A percentile compares a stretch with the other conserved stretches of the same genome.
phyloP scores from a whole-genome alignment of 768 basidiomycete genomes.

The Gymnopilus junonius region DNA sequence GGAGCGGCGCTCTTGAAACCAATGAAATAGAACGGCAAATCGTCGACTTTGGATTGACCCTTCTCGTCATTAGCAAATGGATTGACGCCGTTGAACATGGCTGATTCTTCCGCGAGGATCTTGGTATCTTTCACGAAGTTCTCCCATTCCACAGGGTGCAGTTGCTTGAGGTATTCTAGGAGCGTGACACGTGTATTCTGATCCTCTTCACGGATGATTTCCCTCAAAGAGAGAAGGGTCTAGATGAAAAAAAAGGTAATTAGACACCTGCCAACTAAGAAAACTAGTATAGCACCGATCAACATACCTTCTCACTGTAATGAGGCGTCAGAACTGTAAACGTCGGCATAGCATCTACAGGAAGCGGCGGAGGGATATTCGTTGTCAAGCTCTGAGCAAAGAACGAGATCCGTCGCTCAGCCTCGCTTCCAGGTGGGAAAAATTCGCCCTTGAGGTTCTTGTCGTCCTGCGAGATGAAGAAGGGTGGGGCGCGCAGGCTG shows the following conservation, averaged over 20 bases:
- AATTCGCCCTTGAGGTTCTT: conserved; percentile 82
- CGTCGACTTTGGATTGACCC: conserved; percentile 80
- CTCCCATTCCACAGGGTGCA: conserved; percentile 98
- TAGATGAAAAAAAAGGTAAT: conserved; percentile 30
- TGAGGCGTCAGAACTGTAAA: conserved; percentile 99
- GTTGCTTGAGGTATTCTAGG: conserved; percentile 96
- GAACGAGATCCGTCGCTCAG: conserved; percentile 97
- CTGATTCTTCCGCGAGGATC: conserved; percentile 95
- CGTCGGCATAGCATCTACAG: conserved; percentile 99
- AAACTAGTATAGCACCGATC: not conserved
- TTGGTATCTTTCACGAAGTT: conserved; percentile 99
- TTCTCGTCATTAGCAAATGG: conserved; percentile 81
- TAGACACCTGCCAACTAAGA: conserved; percentile 8
- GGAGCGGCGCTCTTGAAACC: conserved; percentile 99
- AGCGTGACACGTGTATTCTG: conserved; percentile 97
- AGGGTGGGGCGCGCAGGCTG: conserved; percentile 92
- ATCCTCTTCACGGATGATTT: conserved; percentile 99
- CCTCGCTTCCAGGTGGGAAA: conserved; percentile 94
- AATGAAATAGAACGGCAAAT: conserved; percentile 97
- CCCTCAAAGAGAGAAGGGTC: conserved; percentile 94
- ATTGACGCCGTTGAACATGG: conserved; percentile 77
- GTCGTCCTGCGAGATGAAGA: conserved; percentile 96
- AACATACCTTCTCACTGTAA: conserved; percentile 91
- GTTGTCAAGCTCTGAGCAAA: conserved; percentile 98
- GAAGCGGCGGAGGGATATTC: conserved; percentile 89